These are phyloP conservation scores for Trichoderma semiorbis DNA, from an alignment of 2,329 filamentous ascomycete genomes.

Conservation along the genomic window DNA sequence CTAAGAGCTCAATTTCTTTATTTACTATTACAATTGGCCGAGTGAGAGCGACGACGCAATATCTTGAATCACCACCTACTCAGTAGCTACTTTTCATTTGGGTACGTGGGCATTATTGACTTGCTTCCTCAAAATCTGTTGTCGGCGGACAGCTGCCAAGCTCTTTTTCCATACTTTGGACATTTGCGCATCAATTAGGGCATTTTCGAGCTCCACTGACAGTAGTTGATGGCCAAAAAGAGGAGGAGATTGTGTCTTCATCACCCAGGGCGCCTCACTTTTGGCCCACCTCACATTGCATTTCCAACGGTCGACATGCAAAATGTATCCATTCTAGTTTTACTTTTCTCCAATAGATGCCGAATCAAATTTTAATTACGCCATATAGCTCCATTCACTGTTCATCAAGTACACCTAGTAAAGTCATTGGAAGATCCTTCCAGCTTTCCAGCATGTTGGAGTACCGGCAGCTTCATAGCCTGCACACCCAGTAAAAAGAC, in stretches of 20 bases:
- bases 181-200: too few relatives aligned
- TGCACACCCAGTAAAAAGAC: background rate
- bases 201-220: too few relatives aligned
- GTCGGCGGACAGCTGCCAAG: background rate
- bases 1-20: background rate
- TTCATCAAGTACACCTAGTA: background rate
- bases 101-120: background rate
- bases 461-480: background rate
- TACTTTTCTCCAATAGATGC: background rate
- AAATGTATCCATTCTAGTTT: background rate
- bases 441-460: background rate
- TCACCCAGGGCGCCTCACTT: background rate
- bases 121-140: background rate
- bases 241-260: background rate
- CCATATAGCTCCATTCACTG: background rate
- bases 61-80: background rate
- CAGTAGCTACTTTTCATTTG: background rate
- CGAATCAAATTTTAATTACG: too few relatives aligned
- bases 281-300: background rate
- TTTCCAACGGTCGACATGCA: background rate
- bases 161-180: background rate
- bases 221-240: too few relatives aligned
- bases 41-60: background rate
- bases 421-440: background rate
- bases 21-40: background rate